These are phyloP conservation scores for Verbascum thapsus DNA, from an alignment of 257 asterid genomes.

Conservation along the genomic window DNA sequence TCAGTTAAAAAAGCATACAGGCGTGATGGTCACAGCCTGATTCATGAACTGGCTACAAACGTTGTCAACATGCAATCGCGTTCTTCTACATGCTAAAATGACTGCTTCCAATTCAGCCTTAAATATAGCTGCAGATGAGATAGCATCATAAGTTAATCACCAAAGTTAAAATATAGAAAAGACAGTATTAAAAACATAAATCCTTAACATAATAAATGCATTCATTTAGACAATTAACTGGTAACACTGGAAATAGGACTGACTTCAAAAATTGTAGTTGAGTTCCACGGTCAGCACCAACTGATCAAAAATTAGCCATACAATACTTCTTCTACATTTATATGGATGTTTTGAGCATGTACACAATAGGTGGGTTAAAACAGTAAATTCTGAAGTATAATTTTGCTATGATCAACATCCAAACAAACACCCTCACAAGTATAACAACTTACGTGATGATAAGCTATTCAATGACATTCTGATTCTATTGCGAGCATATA, in stretches of 20 bases:
- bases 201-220: slow-evolving; percentile 4
- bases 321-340: neutral
- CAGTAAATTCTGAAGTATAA: neutral
- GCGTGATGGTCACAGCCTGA: slow-evolving; percentile 61
- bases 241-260: slow-evolving; percentile 5
- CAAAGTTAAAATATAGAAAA: slow-evolving; percentile 14
- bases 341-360: neutral
- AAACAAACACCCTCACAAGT: slow-evolving; percentile 22
- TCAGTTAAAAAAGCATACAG: slow-evolving; percentile 50
- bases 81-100: slow-evolving; percentile 71
- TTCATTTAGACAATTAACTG: slow-evolving; percentile 5
- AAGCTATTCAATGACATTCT: slow-evolving; percentile 57
- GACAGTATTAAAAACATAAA: neutral
- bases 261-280: neutral
- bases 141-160: slow-evolving; percentile 23
- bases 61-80: slow-evolving; percentile 66
- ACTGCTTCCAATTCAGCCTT: slow-evolving; percentile 71
- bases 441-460: slow-evolving; percentile 58
- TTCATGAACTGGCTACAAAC: slow-evolving; percentile 48
- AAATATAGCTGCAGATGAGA: slow-evolving; percentile 52
- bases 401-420: slow-evolving; percentile 3
- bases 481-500: slow-evolving; percentile 90
- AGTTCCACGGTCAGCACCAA: slow-evolving; percentile 19
- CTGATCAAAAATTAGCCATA: slow-evolving; percentile 12
- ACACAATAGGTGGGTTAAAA: neutral